Percentiles rank a stretch among this genome's conserved stretches.
These are phyloP conservation scores for Saposhnikovia divaricata DNA, from an alignment of 129 eudicot genomes.

Conservation along the genomic window DNA sequence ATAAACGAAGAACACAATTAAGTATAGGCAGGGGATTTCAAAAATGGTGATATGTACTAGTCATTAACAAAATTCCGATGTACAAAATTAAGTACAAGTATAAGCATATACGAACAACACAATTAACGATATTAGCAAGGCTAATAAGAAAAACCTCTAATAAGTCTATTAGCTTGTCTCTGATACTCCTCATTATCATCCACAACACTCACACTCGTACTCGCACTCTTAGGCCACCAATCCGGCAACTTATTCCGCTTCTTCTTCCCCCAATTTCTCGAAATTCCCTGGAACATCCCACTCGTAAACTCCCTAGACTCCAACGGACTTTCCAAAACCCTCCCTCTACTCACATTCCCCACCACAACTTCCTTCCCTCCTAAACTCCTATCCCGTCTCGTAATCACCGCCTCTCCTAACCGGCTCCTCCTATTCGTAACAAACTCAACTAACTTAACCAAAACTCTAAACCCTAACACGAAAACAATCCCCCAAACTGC, in stretches of 20 bases:
- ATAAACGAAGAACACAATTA: too few species aligned
- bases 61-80: not conserved
- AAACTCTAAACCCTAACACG: conserved; percentile 37
- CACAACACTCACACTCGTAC: not conserved
- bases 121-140: not conserved
- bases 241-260: conserved; percentile 49
- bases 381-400: conserved; percentile 68
- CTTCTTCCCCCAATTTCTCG: conserved; percentile 26
- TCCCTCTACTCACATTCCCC: conserved; percentile 33
- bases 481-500: conserved; percentile 27
- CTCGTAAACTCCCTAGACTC: conserved; percentile 8
- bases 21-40: too few species aligned
- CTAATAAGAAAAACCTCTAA: conserved; percentile 51
- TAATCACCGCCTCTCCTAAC: conserved; percentile 19
- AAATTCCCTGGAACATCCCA: conserved; percentile 13
- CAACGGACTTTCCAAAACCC: conserved; percentile 21
- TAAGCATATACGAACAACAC: not conserved
- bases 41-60: not conserved
- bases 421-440: conserved; percentile 14
- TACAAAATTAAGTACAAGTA: not conserved
- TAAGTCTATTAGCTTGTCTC: conserved; percentile 52
- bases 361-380: conserved; percentile 85
- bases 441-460: conserved; percentile 37
- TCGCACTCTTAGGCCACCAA: conserved; percentile 76
- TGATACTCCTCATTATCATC: conserved; percentile 53